A percentile compares a stretch with the other conserved stretches of the same genome.
Evolutionary conservation across 1,139 yeast genomes (phyloP).

Genomic region (Diutina mesorugosa): DNA sequence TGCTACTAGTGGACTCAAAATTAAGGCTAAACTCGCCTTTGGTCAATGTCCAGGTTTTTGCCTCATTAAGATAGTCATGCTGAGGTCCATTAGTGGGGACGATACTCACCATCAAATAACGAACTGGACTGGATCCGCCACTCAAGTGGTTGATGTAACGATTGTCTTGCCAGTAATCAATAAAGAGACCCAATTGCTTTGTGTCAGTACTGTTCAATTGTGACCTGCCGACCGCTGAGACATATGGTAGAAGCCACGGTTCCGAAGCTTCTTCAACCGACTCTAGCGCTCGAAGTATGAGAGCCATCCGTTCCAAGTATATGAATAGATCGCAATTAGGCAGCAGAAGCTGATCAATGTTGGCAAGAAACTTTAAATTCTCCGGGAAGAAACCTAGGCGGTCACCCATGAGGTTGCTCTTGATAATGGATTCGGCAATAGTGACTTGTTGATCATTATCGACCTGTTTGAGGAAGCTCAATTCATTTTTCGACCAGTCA

Average conservation of each 20-base stretch:
- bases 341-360: conserved; percentile 22
- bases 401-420: conserved; percentile 13
- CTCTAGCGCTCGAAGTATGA: conserved; percentile 11
- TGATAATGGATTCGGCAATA: conserved; percentile 18
- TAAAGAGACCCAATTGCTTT: conserved; percentile 20
- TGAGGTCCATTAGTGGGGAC: conserved; percentile 4
- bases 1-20: conserved; percentile 6
- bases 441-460: conserved; percentile 2
- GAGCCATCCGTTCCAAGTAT: conserved; percentile 19
- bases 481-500: neutral
- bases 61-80: conserved; percentile 12
- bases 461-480: conserved; percentile 3
- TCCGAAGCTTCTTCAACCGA: conserved; percentile 7
- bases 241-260: conserved; percentile 11
- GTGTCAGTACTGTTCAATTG: conserved; percentile 13
- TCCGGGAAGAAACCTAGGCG: conserved; percentile 20
- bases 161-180: conserved; percentile 26
- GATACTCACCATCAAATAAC: conserved; percentile 6
- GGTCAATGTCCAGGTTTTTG: conserved; percentile 12
- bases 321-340: conserved; percentile 19
- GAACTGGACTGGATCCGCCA: conserved; percentile 9
- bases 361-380: conserved; percentile 25
- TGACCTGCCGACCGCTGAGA: conserved; percentile 22
- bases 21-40: conserved; percentile 4
- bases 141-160: conserved; percentile 12